Evolutionary conservation across 352 stramenopile genomes (phyloP), one percentile per base, ranked within the genome.

Genomic region (Phytophthora constricta): DNA sequence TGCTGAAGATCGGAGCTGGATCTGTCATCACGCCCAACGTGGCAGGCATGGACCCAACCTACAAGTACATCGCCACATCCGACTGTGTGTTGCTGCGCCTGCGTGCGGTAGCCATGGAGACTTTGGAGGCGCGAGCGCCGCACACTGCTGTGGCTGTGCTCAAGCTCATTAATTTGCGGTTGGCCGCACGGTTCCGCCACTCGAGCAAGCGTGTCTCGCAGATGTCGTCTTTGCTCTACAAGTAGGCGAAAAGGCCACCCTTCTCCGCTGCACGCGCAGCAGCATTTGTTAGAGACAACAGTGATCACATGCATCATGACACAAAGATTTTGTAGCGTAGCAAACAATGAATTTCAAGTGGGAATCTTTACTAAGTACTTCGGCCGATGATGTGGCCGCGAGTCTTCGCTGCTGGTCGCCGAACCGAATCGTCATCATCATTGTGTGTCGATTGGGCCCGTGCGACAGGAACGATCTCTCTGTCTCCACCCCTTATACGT

Each of bases 151-250:
- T 94, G 7, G 82, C 79, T n/a, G 80, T 94, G 33, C 76, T 94
- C 42, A 90, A 87, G 64, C 68, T 90, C 20, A 80, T 91, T 51
- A 91, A 90, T 51, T 37, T 72, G 48, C 75, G 73, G n/a, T 73
- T 93, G 53, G 71, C 82, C 8, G 72, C 77, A 31, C 81, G 80
- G 1, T 93, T 90, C 54, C 68, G 87, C 31, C 77, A 89, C 59
- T 83, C 82, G 7, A 93, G 86, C 74, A 91, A 93, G 45, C 82
- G 85, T 33, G 76, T 93, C 42, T 85, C 82, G 62, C 82, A 93
- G 45, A 83, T 93, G 43, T 91, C 85, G 17, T 93, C 85, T 13
- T 53, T 93, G 37, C 70, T 93, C 17, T 93, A 93, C 74, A 92
- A 92, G 72, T 90, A 73, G 54, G n/a, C 27, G 49, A 22, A 37